Percentiles rank a stretch among this genome's conserved stretches.
These are phyloP conservation scores for Capsicum pubescens DNA, from an alignment of 257 asterid genomes.

Conservation along the genomic window DNA sequence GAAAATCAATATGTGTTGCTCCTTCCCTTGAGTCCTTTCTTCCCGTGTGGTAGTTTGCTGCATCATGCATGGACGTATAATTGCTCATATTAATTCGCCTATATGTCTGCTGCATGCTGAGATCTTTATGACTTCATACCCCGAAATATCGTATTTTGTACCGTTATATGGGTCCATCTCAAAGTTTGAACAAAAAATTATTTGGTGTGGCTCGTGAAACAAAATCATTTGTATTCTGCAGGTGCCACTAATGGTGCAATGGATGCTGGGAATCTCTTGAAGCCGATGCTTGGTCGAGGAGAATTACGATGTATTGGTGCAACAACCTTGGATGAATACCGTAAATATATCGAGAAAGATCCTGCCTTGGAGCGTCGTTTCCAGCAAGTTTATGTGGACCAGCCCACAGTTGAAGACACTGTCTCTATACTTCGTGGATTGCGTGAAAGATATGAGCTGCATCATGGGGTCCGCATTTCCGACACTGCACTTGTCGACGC, in stretches of 20 bases:
- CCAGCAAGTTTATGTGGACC: constrained; percentile 95
- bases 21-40: neutral
- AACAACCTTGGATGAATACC: constrained; percentile 90
- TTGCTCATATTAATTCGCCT: neutral
- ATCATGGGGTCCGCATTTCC: constrained; percentile 94
- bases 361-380: constrained; percentile 94
- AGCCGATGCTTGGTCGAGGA: constrained; percentile 99
- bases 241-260: constrained; percentile 98
- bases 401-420: constrained; percentile 90
- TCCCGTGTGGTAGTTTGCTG: neutral
- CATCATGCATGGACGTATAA: neutral
- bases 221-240: constrained; percentile 33
- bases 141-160: neutral
- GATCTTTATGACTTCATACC: neutral
- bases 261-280: constrained; percentile 98
- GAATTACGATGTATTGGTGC: constrained; percentile 98
- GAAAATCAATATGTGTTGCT: neutral
- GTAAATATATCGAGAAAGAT: constrained; percentile 92
- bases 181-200: neutral
- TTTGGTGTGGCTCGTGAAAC: neutral
- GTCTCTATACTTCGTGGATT: constrained; percentile 93
- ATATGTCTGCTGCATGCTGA: neutral
- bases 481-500: constrained; percentile 95
- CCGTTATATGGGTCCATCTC: neutral
- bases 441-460: constrained; percentile 94